These are phyloP conservation scores for Penicillium cataractarum DNA, from an alignment of 495 filamentous ascomycete species.

Conservation along the genomic window DNA sequence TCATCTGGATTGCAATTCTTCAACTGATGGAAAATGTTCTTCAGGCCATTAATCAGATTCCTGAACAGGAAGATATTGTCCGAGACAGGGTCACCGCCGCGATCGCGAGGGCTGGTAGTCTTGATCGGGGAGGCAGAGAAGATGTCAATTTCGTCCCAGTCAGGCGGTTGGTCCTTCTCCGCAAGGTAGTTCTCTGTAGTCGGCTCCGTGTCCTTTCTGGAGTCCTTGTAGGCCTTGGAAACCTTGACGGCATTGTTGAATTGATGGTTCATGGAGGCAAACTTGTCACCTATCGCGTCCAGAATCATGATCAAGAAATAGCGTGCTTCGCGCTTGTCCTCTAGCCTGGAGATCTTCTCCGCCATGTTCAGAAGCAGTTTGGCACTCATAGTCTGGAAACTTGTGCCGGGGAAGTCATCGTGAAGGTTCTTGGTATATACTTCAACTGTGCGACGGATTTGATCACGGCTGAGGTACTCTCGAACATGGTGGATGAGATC, in stretches of 20 bases:
- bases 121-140: constrained; percentile 96
- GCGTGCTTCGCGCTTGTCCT: constrained; percentile 87
- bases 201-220: constrained; percentile 63
- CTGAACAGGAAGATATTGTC: constrained; percentile 99
- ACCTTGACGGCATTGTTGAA: constrained; percentile 93
- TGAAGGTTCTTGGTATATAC: constrained; percentile 97
- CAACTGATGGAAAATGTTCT: constrained; percentile 94
- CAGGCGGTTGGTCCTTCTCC: constrained; percentile 75
- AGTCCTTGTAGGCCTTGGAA: constrained; percentile 69
- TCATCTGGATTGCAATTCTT: constrained; percentile 82
- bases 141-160: constrained; percentile 98
- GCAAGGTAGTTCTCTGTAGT: constrained; percentile 76
- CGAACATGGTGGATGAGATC: constrained; percentile 98
- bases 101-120: constrained; percentile 88
- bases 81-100: constrained; percentile 87
- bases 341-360: constrained; percentile 90
- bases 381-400: constrained; percentile 99
- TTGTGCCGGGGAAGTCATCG: constrained; percentile 94
- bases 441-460: constrained; percentile 92
- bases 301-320: constrained; percentile 97
- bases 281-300: constrained; percentile 96
- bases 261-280: constrained; percentile 96
- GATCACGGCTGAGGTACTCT: constrained; percentile 76
- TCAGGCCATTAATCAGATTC: constrained; percentile 96
- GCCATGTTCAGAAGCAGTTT: constrained; percentile 97